These are phyloP conservation scores for Henckelia pumila DNA, from an alignment of 257 asterid genomes.

Conservation along the genomic window DNA sequence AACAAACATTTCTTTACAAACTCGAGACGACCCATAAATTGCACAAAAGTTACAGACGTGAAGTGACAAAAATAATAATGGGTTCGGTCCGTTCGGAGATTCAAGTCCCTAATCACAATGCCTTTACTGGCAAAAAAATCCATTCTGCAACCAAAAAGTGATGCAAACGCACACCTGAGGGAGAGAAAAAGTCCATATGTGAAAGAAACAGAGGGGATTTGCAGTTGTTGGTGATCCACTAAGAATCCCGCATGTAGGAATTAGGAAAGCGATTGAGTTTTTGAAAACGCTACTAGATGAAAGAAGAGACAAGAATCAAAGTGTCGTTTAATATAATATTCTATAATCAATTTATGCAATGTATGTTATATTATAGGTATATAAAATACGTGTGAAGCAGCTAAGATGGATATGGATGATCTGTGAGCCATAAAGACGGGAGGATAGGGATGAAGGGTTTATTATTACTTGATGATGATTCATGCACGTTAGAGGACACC, in stretches of 20 bases:
- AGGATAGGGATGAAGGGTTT: conserved; percentile 28
- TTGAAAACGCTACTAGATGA: background rate
- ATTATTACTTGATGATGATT: background rate
- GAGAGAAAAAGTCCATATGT: background rate
- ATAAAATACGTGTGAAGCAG: background rate
- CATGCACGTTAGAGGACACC: background rate
- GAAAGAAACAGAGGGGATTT: no score
- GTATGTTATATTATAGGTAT: no score
- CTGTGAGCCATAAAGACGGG: background rate
- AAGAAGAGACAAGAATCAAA: background rate
- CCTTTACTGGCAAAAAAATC: background rate
- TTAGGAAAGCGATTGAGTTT: conserved; percentile 12
- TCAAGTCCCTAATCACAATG: conserved; percentile 2
- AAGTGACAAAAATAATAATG: background rate
- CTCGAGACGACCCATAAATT: conserved; percentile 45
- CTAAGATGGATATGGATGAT: conserved; percentile 32
- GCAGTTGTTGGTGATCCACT: background rate
- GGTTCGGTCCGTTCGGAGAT: background rate
- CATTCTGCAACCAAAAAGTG: background rate
- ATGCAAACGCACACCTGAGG: background rate
- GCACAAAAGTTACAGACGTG: background rate
- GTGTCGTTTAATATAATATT: background rate
- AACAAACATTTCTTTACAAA: conserved; percentile 34
- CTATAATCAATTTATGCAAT: background rate
- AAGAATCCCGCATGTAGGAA: background rate